Conservation (phyloP, 768 basidiomycete species). For the Kwoniella heveanensis region DNA sequence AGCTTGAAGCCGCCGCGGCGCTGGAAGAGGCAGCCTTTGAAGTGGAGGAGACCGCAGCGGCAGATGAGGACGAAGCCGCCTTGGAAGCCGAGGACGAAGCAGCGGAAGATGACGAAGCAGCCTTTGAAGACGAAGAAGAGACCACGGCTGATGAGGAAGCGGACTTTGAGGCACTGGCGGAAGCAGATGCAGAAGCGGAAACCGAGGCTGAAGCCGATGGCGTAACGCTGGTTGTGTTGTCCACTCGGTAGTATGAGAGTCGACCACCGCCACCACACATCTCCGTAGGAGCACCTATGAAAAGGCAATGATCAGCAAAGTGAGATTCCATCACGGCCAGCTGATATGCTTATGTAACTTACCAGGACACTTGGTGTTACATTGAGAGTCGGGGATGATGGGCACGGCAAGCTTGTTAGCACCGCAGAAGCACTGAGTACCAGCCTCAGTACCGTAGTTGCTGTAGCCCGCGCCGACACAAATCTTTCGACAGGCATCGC, state of each 20-base stretch:
- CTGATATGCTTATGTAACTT: no score
- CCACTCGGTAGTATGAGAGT: conserved; percentile 28
- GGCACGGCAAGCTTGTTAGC: conserved; percentile 14
- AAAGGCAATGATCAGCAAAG: no score
- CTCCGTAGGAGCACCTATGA: conserved; percentile 23
- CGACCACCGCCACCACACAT: conserved; percentile 33
- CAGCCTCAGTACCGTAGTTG: conserved; percentile 30
- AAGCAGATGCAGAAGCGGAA: conserved; percentile 3
- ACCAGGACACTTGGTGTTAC: conserved; percentile 29
- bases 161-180: not conserved
- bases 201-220: conserved; percentile 1
- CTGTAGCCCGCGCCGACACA: conserved; percentile 30
- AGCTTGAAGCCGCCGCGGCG: conserved; percentile 10
- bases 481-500: conserved; percentile 27
- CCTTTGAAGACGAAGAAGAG: not conserved
- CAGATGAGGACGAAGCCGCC: conserved; percentile 5
- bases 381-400: conserved; percentile 30
- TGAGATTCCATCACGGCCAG: no score
- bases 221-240: conserved; percentile 4
- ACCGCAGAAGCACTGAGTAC: conserved; percentile 43
- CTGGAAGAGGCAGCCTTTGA: conserved; percentile 35
- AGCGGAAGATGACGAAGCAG: not conserved
- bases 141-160: not conserved
- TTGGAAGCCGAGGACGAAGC: conserved; percentile 1
- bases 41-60: conserved; percentile 5